A percentile compares a stretch with the other conserved stretches of the same genome.
These are phyloP conservation scores for Solanum ossicruentum DNA, from an alignment of 257 asterid species.

Conservation along the genomic window DNA sequence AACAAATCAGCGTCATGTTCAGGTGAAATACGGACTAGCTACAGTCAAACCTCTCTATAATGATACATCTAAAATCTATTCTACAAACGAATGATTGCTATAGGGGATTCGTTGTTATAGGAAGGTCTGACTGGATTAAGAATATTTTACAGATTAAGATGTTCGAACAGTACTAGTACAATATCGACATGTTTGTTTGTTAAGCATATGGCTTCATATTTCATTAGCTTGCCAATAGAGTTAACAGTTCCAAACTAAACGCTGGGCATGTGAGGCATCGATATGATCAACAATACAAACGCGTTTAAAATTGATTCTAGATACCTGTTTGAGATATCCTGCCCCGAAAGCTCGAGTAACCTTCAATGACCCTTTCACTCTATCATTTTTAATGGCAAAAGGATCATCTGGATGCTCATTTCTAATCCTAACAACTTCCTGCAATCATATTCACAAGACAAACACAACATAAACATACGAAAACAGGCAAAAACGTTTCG, in stretches of 20 bases:
- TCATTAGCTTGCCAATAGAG: neutral
- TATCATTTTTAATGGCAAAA: slow-evolving; percentile 45
- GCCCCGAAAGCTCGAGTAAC: slow-evolving; percentile 98
- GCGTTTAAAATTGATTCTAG: neutral
- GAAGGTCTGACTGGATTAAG: neutral
- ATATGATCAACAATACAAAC: neutral
- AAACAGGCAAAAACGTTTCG: neutral
- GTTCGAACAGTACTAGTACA: neutral
- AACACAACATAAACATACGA: neutral
- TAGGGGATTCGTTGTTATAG: neutral
- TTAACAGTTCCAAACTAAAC: neutral
- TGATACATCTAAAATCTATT: neutral
- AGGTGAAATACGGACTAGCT: neutral
- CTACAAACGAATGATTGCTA: neutral
- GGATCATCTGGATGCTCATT: slow-evolving; percentile 71
- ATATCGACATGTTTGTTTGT: neutral
- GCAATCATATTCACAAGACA: slow-evolving; percentile 5
- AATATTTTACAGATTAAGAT: neutral
- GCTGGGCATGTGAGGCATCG: neutral
- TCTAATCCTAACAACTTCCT: slow-evolving; percentile 73
- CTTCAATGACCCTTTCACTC: slow-evolving; percentile 86
- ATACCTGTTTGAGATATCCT: slow-evolving; percentile 82
- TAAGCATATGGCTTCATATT: neutral
- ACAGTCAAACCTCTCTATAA: neutral
- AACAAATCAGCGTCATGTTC: neutral